Base-by-base conservation (phyloP, 805 yeast species). In the Cyberlindnera euphorbiiphila region DNA sequence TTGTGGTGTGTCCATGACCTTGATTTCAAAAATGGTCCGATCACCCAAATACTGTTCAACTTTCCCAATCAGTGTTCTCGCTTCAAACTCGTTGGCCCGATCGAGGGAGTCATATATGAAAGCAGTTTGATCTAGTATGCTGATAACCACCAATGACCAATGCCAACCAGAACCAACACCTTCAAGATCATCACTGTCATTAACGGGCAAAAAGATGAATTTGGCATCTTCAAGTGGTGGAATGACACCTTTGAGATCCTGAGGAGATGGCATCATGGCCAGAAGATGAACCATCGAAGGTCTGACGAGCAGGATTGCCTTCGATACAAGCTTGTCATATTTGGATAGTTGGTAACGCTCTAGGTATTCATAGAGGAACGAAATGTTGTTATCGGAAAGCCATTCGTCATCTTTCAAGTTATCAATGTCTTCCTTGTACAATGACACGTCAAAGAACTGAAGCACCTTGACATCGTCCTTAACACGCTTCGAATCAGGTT, bases 301-400 rank as follows among this genome's bases (percentile, higher is more conserved):
- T 40, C 75, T 59, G 12, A 76, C 39, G 3, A 76, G 53, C 5
- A 61, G 53, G 37, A 64, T 74, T 20, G 61, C 61, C 30, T 54
- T 47, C 6, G 53, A 49, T 7, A 57, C 40, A 8, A 53, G 37
- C 43, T 51, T 55, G 32, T 51, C 39, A 38, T 45, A 36, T 41
- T 48, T 54, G 32, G 34, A 41, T 22, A 65, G 39, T 25, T 60
- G 56, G 12, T 58, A 45, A 3, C 64, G 51, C 39, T 68, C 72
- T n/a, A 76, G 53, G 42, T 69, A 68, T 51, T 81, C 87, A 56
- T 69, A 84, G 14, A 80, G 59, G 37, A 81, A 74, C 0, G 82
- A 64, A 25, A 84, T 70, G 47, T 81, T 76, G 50, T 80, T 80
- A 51, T 83, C 91, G 49, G 78, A 80, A 21, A 84, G 61, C 91